Conservation (phyloP, 2,329 filamentous ascomycete genomes). For the Aspergillus hiratsukae region DNA sequence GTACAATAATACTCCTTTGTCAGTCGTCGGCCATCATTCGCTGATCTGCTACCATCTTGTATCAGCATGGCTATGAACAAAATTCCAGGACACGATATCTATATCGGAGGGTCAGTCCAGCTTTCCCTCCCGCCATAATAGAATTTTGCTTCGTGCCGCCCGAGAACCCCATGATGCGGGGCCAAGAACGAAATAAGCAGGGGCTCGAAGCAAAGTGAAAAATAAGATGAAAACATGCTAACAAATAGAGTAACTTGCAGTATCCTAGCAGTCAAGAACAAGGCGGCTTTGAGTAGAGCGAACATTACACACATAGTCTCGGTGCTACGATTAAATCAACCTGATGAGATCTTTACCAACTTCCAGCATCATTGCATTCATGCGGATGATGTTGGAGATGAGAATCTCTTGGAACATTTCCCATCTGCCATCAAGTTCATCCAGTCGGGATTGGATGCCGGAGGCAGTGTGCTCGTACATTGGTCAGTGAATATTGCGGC, state of each 20-base stretch:
- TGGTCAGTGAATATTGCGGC: conserved; percentile 50
- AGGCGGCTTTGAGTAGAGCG: conserved; percentile 63
- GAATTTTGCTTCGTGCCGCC: neutral
- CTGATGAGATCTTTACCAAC: conserved; percentile 53
- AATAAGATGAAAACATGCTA: neutral
- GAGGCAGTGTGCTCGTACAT: conserved; percentile 61
- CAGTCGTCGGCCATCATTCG: neutral
- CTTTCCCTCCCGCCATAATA: conserved; percentile 4
- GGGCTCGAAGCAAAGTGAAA: neutral
- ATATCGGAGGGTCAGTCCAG: conserved; percentile 66
- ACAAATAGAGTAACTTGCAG: conserved; percentile 46
- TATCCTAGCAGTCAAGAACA: conserved; percentile 71
- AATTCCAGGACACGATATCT: conserved; percentile 67
- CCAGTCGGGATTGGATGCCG: conserved; percentile 63
- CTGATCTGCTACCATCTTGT: neutral
- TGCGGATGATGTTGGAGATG: conserved; percentile 85
- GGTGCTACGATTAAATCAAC: conserved; percentile 61
- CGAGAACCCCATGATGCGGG: conserved; percentile 1
- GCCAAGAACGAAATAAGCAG: neutral
- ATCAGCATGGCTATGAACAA: conserved; percentile 51
- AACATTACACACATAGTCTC: conserved; percentile 91
- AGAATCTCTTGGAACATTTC: conserved; percentile 79
- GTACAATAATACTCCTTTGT: neutral
- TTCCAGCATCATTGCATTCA: conserved; percentile 75
- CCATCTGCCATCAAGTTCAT: conserved; percentile 78